phyloP scores from a whole-genome alignment of 1,284 basidiomycete genomes.

The Heimioporus retisporus region DNA sequence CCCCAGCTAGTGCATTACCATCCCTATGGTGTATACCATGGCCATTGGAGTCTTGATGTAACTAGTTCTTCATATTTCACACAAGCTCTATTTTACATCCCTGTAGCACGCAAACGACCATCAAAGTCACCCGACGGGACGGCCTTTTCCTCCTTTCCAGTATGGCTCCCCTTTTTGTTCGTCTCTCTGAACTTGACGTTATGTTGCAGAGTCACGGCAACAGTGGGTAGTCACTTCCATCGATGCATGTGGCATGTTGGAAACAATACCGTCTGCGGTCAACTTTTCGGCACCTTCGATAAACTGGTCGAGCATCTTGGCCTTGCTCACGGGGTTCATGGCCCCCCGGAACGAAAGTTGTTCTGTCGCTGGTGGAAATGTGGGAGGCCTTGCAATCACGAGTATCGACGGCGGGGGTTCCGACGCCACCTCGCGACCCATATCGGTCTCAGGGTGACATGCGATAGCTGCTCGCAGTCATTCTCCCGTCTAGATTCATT shows the following conservation, averaged over 20 bases:
- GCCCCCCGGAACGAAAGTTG: constrained; percentile 2
- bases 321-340: constrained; percentile 3
- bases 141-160: not conserved
- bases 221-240: not conserved
- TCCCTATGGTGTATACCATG: not conserved
- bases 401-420: constrained; percentile 6
- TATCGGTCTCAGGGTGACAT: not conserved
- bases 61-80: too few species aligned
- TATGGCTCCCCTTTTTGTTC: not conserved
- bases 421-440: constrained; percentile 14
- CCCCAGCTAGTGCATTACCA: not conserved
- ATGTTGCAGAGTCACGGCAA: not conserved
- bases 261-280: not conserved
- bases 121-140: too few species aligned
- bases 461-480: not conserved
- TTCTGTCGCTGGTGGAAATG: constrained; percentile 10
- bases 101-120: too few species aligned
- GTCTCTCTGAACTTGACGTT: not conserved
- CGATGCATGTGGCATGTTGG: constrained; percentile 22
- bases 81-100: too few species aligned
- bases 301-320: constrained; percentile 11
- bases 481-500: too few species aligned
- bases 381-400: not conserved
- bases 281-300: constrained; percentile 3
- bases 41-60: not conserved